Evolutionary conservation across 2,329 filamentous ascomycete genomes (phyloP).

Genomic region (Ophiocordyceps camponoti-rufipedis): DNA sequence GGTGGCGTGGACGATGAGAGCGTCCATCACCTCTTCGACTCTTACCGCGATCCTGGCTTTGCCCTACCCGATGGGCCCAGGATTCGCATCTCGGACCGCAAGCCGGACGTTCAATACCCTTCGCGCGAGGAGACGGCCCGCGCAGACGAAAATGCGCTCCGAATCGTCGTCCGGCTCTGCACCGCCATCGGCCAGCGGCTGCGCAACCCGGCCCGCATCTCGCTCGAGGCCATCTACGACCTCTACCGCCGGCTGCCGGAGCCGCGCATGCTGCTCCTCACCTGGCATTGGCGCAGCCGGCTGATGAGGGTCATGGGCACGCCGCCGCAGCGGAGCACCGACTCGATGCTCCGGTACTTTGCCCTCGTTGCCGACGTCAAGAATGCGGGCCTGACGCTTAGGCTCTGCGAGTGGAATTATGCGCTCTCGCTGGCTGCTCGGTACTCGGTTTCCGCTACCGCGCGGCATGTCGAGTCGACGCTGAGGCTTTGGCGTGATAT

Average conservation of each 20-base stretch:
- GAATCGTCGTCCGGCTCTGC: slow-evolving; percentile 20
- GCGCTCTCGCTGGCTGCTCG: slow-evolving; percentile 65
- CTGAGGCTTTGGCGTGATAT: slow-evolving; percentile 77
- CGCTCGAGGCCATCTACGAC: slow-evolving; percentile 27
- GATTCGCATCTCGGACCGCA: slow-evolving; percentile 29
- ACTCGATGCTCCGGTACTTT: slow-evolving; percentile 66
- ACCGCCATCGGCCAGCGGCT: slow-evolving; percentile 21
- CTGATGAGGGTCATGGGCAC: slow-evolving; percentile 53
- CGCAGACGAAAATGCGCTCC: slow-evolving; percentile 15
- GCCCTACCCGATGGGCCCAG: slow-evolving; percentile 29
- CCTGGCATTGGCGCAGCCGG: slow-evolving; percentile 34
- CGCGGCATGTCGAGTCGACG: slow-evolving; percentile 38
- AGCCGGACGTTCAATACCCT: slow-evolving; percentile 29
- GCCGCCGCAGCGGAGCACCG: slow-evolving; percentile 34
- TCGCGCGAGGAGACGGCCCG: slow-evolving; percentile 19
- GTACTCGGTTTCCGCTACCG: slow-evolving; percentile 43
- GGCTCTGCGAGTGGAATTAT: slow-evolving; percentile 58
- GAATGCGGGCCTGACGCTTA: slow-evolving; percentile 49
- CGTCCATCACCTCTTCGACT: slow-evolving; percentile 34
- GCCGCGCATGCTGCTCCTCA: slow-evolving; percentile 31
- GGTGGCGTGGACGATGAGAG: slow-evolving; percentile 26
- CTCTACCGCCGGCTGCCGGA: slow-evolving; percentile 31
- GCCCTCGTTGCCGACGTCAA: slow-evolving; percentile 71
- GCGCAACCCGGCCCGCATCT: slow-evolving; percentile 19
- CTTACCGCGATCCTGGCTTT: slow-evolving; percentile 34